Evolutionary conservation across 169 alveolate species (phyloP).

Genomic region (Amoebophrya sp.): DNA sequence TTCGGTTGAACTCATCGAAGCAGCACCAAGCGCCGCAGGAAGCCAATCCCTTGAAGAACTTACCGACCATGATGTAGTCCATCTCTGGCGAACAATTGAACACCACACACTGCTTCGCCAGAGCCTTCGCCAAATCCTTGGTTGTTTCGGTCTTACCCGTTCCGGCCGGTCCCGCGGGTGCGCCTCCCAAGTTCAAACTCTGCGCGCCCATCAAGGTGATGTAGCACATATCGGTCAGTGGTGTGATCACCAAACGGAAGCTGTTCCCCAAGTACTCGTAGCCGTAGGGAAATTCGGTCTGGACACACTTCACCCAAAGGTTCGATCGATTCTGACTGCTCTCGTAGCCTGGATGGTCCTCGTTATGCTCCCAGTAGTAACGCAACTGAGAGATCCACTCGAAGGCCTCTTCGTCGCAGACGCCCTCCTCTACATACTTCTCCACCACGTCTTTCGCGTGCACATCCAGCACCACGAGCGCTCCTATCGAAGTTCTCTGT

Average conservation of each 20-base stretch:
- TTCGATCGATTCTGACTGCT: background rate
- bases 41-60: conserved; percentile 87
- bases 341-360: conserved; percentile 66
- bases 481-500: conserved; percentile 76
- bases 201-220: conserved; percentile 90
- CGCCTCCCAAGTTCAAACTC: conserved; percentile 85
- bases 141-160: conserved; percentile 96
- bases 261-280: conserved; percentile 93
- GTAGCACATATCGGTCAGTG: conserved; percentile 90
- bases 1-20: conserved; percentile 93
- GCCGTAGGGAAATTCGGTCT: conserved; percentile 82
- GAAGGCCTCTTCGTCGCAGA: conserved; percentile 43
- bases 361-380: conserved; percentile 83
- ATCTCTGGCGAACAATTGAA: conserved; percentile 91
- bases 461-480: conserved; percentile 87
- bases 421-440: conserved; percentile 54
- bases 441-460: conserved; percentile 86
- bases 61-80: conserved; percentile 92
- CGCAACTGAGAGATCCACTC: conserved; percentile 77
- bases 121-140: conserved; percentile 89
- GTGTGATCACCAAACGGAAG: conserved; percentile 88
- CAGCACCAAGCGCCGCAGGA: conserved; percentile 89
- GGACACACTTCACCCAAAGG: conserved; percentile 72
- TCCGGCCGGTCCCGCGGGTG: conserved; percentile 97
- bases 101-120: conserved; percentile 91